A percentile compares a stretch with the other conserved stretches of the same genome.
Evolutionary conservation across 2,329 filamentous ascomycete genomes (phyloP).

Genomic region (Aaosphaeria pasadenensis): DNA sequence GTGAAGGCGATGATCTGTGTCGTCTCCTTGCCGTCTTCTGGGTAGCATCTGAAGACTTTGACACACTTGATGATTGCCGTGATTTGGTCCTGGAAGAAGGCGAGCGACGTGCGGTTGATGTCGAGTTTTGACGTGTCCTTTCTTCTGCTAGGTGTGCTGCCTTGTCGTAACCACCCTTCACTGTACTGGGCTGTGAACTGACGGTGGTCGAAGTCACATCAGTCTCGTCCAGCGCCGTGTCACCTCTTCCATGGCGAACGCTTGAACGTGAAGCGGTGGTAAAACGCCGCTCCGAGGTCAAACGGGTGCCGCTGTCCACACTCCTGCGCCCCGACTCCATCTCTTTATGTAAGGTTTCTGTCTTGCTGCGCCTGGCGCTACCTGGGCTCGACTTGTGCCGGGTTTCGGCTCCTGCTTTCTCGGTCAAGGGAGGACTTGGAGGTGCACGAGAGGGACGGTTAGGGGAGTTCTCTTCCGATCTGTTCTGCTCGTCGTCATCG

Average conservation of each 20-base stretch:
- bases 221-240: conserved; percentile 29
- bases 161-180: conserved; percentile 14
- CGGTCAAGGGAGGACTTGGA: conserved; percentile 48
- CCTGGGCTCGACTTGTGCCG: conserved; percentile 44
- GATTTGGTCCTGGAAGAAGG: conserved; percentile 25
- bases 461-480: conserved; percentile 21
- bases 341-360: conserved; percentile 34
- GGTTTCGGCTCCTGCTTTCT: conserved; percentile 37
- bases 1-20: conserved; percentile 28
- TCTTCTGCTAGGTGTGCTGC: conserved; percentile 3
- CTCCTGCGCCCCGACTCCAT: conserved; percentile 40
- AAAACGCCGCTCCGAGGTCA: conserved; percentile 35
- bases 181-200: conserved; percentile 39
- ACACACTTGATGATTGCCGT: conserved; percentile 39
- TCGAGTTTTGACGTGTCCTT: conserved; percentile 22
- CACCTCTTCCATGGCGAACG: conserved; percentile 28
- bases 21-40: conserved; percentile 39
- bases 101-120: conserved; percentile 13
- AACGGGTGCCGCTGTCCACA: conserved; percentile 38
- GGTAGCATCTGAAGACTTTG: conserved; percentile 47
- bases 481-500: conserved; percentile 16
- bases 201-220: conserved; percentile 43
- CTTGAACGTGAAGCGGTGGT: conserved; percentile 41
- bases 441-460: conserved; percentile 36
- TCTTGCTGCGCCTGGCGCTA: conserved; percentile 41